Base-by-base conservation (phyloP, 148 eudicot species). In the Chenopodium suecicum region DNA sequence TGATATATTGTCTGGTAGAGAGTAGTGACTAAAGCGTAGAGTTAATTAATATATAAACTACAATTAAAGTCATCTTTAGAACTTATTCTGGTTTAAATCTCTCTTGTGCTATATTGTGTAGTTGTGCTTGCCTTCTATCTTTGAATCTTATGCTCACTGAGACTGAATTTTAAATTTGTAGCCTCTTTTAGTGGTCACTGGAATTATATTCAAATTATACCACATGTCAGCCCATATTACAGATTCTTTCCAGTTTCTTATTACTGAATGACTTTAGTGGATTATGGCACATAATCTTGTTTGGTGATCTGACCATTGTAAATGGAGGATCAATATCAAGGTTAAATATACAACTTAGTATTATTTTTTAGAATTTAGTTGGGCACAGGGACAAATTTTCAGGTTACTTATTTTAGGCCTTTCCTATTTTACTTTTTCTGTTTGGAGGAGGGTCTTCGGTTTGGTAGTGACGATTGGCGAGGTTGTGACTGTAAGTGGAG, bases 61-160 rank as follows among this genome's bases (percentile, higher is more conserved):
- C 52, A 12, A 50, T 27, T 66, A 4, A 27, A 50, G 54, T 66
- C 62, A 25, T 50, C 62, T 48, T 50, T 50, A 48, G 63, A 74
- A 50, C 37, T 73, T 74, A 50, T 50, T 34, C 25, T 58, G 23
- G 82, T 41, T 58, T n/a, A 22, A 56, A 13, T 54, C 9, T 74
- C 37, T 19, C 74, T 83, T 48, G 66, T 9, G 12, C 14, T 56
- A 1, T 17, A 56, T 17, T 17, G 20, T 56, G 62, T 56, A 56
- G 22, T 54, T n/a, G 67, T 52, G 23, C 78, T 83, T 63, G 56
- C 64, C 74, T 17, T 69, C 0, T 56, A 25, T 48, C 77, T 80
- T 71, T 76, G 75, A 84, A 54, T 77, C 86, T 73, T 77, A 77
- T 77, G 78, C 81, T 77, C 46, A 32, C 7, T 56, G 66, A 69